Conservation (phyloP, 2,329 filamentous ascomycete genomes). For the Clarireedia hainanense region DNA sequence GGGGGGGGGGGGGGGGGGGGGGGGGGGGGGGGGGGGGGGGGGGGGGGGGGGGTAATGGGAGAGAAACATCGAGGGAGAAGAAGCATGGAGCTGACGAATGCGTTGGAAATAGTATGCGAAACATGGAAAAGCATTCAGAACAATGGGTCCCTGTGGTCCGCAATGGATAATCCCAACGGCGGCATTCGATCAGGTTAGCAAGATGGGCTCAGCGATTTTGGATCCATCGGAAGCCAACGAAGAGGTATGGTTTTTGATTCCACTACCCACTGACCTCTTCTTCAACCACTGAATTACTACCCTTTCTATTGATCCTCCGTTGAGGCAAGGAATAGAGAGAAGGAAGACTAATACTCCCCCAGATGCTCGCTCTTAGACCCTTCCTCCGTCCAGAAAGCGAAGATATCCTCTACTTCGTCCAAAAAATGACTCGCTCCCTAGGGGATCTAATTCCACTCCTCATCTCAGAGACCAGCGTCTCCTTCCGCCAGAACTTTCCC, state of each 20-base stretch:
- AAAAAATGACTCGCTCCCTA: background rate
- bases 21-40: no score
- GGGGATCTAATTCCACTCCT: background rate
- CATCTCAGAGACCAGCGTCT: background rate
- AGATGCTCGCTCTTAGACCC: background rate
- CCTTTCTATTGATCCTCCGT: no score
- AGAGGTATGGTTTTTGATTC: background rate
- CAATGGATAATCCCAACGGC: background rate
- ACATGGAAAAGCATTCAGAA: slow-evolving; percentile 5
- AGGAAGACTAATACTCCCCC: background rate
- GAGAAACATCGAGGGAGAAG: no score
- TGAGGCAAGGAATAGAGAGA: no score
- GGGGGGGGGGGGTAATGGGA: no score
- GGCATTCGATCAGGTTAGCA: background rate
- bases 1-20: no score
- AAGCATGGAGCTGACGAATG: no score
- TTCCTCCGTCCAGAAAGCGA: background rate
- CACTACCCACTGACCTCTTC: background rate
- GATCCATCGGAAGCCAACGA: slow-evolving; percentile 5
- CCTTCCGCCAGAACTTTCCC: background rate
- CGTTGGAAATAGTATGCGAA: background rate
- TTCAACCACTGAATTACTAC: no score
- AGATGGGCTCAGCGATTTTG: background rate
- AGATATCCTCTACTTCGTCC: background rate
- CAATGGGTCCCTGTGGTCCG: background rate